A percentile compares a stretch with the other conserved stretches of the same genome.
phyloP scores from a whole-genome alignment of 768 basidiomycete genomes.

The Royoungia palumana region DNA sequence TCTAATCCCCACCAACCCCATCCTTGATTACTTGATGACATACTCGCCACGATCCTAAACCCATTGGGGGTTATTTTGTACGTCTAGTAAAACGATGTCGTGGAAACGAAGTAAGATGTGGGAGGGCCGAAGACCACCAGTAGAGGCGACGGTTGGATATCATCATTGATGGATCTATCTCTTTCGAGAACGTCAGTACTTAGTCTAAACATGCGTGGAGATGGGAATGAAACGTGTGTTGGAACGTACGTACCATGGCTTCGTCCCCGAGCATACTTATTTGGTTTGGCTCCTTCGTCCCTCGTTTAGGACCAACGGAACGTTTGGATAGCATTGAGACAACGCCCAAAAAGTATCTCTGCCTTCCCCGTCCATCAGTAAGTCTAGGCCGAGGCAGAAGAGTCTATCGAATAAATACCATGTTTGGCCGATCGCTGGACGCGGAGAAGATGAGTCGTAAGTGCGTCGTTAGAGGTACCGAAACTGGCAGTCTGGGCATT shows the following conservation, averaged over 20 bases:
- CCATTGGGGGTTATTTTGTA: slow-evolving; percentile 2
- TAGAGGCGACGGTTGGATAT: background rate
- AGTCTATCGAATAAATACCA: background rate
- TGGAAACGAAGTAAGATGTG: background rate
- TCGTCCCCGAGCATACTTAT: background rate
- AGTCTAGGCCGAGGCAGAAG: slow-evolving; percentile 1
- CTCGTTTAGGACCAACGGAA: background rate
- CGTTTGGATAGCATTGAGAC: background rate
- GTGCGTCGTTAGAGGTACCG: background rate
- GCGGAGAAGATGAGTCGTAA: slow-evolving; percentile 7
- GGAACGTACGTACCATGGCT: background rate
- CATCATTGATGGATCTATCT: background rate
- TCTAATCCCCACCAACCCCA: background rate
- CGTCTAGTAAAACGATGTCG: slow-evolving; percentile 4
- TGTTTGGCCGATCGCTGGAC: slow-evolving; percentile 5
- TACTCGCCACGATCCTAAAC: background rate
- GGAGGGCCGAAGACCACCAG: background rate
- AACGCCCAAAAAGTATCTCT: background rate
- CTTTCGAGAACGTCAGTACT: background rate
- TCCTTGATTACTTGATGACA: background rate
- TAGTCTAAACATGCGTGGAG: background rate
- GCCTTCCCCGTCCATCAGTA: background rate
- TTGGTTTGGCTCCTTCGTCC: background rate
- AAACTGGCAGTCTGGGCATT: slow-evolving; percentile 1
- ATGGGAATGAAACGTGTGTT: slow-evolving; percentile 9